Percentiles rank a stretch among this genome's conserved stretches.
Evolutionary conservation across 257 asterid genomes (phyloP).

Genomic region (Ehretia macrophylla): DNA sequence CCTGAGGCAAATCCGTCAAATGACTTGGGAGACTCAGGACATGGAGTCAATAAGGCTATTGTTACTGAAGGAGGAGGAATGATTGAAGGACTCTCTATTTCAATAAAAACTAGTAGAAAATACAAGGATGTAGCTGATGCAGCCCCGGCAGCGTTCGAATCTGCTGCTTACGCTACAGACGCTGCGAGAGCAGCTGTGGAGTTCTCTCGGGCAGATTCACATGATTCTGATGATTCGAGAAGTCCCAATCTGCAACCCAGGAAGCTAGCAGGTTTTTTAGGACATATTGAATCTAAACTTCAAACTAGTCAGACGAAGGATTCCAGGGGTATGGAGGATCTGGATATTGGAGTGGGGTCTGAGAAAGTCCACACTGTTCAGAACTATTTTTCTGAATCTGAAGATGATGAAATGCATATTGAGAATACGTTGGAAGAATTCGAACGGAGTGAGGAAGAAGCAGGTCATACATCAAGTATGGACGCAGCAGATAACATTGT

Average conservation of each 20-base stretch:
- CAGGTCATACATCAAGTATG: slow-evolving; percentile 32
- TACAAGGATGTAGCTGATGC: slow-evolving; percentile 88
- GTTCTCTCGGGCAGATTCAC: slow-evolving; percentile 56
- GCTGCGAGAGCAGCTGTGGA: slow-evolving; percentile 93
- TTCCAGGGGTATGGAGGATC: slow-evolving; percentile 5
- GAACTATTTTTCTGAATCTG: slow-evolving; percentile 21
- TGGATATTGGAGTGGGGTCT: slow-evolving; percentile 3
- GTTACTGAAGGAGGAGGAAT: slow-evolving; percentile 15
- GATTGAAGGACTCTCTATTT: slow-evolving; percentile 16
- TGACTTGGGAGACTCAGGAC: slow-evolving; percentile 12
- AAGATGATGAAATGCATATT: slow-evolving; percentile 7
- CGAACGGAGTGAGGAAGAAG: slow-evolving; percentile 12
- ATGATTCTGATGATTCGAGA: slow-evolving; percentile 35
- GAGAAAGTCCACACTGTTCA: slow-evolving; percentile 24
- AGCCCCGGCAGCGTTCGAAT: slow-evolving; percentile 89
- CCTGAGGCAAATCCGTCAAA: slow-evolving; percentile 12
- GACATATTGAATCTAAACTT: slow-evolving; percentile 8
- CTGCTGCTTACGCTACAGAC: slow-evolving; percentile 85
- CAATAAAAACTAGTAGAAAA: slow-evolving; percentile 27
- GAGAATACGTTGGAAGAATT: slow-evolving; percentile 9
- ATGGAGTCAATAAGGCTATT: slow-evolving; percentile 2
- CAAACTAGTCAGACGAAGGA: slow-evolving; percentile 8
- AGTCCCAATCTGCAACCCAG: slow-evolving; percentile 27
- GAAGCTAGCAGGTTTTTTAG: slow-evolving; percentile 1
- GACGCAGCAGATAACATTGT: slow-evolving; percentile 30